Conservation (phyloP, 148 eudicot species). For the Simmondsia chinensis region DNA sequence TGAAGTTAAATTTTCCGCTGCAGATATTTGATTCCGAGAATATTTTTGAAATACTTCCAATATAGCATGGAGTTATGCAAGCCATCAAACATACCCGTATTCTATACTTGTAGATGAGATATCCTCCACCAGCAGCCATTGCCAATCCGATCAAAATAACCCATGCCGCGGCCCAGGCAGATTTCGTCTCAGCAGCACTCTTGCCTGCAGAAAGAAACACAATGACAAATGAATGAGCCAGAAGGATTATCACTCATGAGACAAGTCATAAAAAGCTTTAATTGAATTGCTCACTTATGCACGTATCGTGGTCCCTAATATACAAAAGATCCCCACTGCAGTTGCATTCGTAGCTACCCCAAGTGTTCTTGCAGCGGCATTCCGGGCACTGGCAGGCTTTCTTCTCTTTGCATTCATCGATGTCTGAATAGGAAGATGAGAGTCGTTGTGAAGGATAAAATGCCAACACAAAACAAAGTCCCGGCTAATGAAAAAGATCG, state of each 20-base stretch:
- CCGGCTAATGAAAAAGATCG: too few relatives aligned
- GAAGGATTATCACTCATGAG: too few relatives aligned
- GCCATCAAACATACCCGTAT: slow-evolving; percentile 57
- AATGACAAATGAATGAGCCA: not conserved
- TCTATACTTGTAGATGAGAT: slow-evolving; percentile 78
- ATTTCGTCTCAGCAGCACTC: slow-evolving; percentile 46
- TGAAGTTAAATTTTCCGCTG: too few relatives aligned
- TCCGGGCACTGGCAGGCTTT: slow-evolving; percentile 83
- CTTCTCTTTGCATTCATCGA: slow-evolving; percentile 87
- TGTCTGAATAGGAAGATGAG: slow-evolving; percentile 37
- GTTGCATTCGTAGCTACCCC: slow-evolving; percentile 94
- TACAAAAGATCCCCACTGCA: slow-evolving; percentile 77
- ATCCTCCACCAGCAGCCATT: slow-evolving; percentile 71
- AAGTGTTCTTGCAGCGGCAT: slow-evolving; percentile 89
- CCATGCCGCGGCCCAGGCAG: slow-evolving; percentile 84
- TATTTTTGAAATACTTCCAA: too few relatives aligned
- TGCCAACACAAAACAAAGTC: too few relatives aligned
- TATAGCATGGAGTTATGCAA: too few relatives aligned
- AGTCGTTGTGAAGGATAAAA: too few relatives aligned
- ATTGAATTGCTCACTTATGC: slow-evolving; percentile 58
- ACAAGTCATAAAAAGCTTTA: too few relatives aligned
- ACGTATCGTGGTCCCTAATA: slow-evolving; percentile 84
- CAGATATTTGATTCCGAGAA: too few relatives aligned
- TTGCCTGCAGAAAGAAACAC: slow-evolving; percentile 54
- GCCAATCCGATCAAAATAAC: slow-evolving; percentile 61